Conservation (phyloP, 176 grass and related monocot genomes). For the Carex littledalei region DNA sequence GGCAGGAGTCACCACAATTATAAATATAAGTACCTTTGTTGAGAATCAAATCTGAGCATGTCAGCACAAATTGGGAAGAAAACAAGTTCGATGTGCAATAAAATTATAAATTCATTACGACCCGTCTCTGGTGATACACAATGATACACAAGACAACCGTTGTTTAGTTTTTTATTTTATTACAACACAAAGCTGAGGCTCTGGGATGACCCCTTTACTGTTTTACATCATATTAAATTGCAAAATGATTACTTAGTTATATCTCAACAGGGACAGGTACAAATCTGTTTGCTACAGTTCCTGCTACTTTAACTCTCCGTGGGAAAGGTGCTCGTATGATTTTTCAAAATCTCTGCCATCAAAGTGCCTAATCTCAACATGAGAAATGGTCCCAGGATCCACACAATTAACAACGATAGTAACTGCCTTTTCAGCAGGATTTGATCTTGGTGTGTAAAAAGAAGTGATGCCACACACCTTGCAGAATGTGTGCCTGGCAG, state of each 20-base stretch:
- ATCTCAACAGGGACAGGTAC: neutral
- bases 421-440: constrained; percentile 47
- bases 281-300: neutral
- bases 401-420: constrained; percentile 44
- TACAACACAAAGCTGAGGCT: neutral
- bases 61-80: neutral
- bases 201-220: neutral
- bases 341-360: constrained; percentile 58
- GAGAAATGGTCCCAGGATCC: constrained; percentile 52
- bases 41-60: neutral
- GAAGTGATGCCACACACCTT: constrained; percentile 78
- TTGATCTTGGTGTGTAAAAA: constrained; percentile 66
- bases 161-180: neutral
- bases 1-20: neutral
- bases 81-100: neutral
- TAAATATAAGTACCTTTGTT: neutral
- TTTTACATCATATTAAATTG: neutral
- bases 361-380: constrained; percentile 45
- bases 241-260: neutral
- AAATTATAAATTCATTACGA: neutral
- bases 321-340: constrained; percentile 27
- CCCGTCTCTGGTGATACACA: neutral
- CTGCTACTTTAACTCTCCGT: neutral
- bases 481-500: constrained; percentile 71
- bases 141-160: neutral